Evolutionary conservation across 2,329 filamentous ascomycete species (phyloP), one percentile per base, ranked within the genome.

Genomic region (Aspergillus felis): DNA sequence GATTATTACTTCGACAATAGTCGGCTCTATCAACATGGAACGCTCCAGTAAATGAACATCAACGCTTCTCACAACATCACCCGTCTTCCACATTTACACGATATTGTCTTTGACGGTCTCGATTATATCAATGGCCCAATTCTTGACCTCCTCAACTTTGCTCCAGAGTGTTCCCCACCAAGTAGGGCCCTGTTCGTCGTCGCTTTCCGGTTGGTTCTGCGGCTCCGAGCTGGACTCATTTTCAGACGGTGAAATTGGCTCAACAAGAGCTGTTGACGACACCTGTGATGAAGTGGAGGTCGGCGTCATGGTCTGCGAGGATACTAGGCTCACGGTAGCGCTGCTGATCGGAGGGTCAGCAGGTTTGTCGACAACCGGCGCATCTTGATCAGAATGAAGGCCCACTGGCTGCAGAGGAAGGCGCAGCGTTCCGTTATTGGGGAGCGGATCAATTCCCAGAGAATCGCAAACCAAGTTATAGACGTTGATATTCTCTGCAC

Each of bases 401-500:
- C 78, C 78, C 1, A 76, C 66, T 5, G 77, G 70, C 51, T 74
- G 71, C 47, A 81, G 59, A n/a, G 78, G 78, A 5, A 81, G 73
- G 50, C 73, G 74, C 25, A 97, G 77, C 0, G 92, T 96, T 51
- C 93, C 93, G 69, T 97, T 97, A 71, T 96, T 97, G 1, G 90
- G 84, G 54, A 82, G 81, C 0, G 92, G 90, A 4, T 74, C 73
- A 57, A 97, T 78, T 12, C 88, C 87, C 27, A 97, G 76, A 0
- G 90, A 92, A 74, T 97, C 92, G 71, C 93, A 97, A 48, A 97
- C 76, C 61, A 97, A 90, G 68, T 96, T 96, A 77, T 97, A 97
- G 8, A 97, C 89, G 68, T 97, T 90, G 58, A 86, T 92, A 63
- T 97, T 97, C 84, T 97, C 90, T 93, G 65, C 25, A 4, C 22